A percentile compares a stretch with the other conserved stretches of the same genome.
Evolutionary conservation across 192 early-diverging fungal genomes (phyloP).

Genomic region (Coemansia sp.): DNA sequence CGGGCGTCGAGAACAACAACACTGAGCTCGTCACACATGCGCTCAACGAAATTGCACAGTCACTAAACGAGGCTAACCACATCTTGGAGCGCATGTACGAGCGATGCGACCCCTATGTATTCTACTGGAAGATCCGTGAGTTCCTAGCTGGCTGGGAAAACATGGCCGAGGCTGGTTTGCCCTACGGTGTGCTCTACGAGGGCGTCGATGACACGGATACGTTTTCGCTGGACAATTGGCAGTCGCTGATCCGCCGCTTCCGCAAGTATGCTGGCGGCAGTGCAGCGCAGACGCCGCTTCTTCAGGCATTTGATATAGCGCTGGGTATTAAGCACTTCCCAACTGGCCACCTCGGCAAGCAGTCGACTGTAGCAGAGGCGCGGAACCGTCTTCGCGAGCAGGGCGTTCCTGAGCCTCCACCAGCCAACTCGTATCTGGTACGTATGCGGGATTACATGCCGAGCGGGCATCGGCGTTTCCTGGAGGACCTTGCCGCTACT

Average conservation of each 20-base stretch:
- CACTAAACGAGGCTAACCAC: conserved; percentile 59
- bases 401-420: conserved; percentile 43
- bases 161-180: conserved; percentile 84
- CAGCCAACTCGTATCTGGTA: conserved; percentile 74
- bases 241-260: conserved; percentile 63
- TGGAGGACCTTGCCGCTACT: conserved; percentile 72
- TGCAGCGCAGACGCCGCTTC: conserved; percentile 92
- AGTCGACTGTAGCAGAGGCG: conserved; percentile 38
- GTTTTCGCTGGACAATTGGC: conserved; percentile 57
- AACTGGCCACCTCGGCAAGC: conserved; percentile 61
- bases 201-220: conserved; percentile 72
- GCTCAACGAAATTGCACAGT: conserved; percentile 62
- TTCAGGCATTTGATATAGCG: conserved; percentile 88
- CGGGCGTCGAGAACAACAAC: conserved; percentile 63
- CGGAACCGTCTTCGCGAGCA: conserved; percentile 25
- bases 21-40: conserved; percentile 47
- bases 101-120: conserved; percentile 92
- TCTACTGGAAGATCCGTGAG: conserved; percentile 91
- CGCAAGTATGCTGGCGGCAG: conserved; percentile 88
- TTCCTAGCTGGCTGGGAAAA: conserved; percentile 93
- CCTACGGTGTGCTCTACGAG: conserved; percentile 89
- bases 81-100: conserved; percentile 85
- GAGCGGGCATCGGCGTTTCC: conserved; percentile 81
- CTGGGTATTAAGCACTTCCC: conserved; percentile 88
- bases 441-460: conserved; percentile 97